These are phyloP conservation scores for Vickermania ingenoplastis DNA, from an alignment of 208 protist genomes.

Conservation along the genomic window DNA sequence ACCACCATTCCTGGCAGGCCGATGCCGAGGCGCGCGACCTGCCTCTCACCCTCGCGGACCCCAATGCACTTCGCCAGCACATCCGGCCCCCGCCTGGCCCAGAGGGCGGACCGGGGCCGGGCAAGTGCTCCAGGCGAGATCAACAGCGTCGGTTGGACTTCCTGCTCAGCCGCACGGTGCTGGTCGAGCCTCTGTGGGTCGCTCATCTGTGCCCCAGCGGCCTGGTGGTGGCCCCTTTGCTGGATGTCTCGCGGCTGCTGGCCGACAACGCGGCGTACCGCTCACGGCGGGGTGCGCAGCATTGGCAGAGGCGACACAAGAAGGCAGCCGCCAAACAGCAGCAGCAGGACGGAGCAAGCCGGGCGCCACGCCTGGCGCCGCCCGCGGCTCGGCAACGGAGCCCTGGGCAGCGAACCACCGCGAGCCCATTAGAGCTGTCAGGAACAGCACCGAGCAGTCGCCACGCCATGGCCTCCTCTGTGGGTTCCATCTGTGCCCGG, in stretches of 20 bases:
- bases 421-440: too few relatives aligned
- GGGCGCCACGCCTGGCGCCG: too few relatives aligned
- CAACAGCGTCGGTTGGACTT: background rate
- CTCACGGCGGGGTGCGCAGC: too few relatives aligned
- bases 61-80: background rate
- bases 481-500: too few relatives aligned
- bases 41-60: conserved; percentile 1
- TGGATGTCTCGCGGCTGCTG: background rate
- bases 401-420: too few relatives aligned
- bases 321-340: too few relatives aligned
- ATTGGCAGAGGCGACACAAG: too few relatives aligned
- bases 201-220: background rate
- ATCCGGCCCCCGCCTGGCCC: background rate
- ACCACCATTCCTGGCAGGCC: conserved; percentile 6
- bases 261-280: too few relatives aligned
- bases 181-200: conserved; percentile 11
- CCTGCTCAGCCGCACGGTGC: conserved; percentile 3
- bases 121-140: background rate
- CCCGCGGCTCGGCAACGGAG: too few relatives aligned
- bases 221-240: conserved; percentile 1
- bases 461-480: too few relatives aligned
- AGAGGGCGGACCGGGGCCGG: background rate
- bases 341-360: too few relatives aligned
- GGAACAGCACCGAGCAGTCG: too few relatives aligned
- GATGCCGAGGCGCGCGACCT: background rate